Conservation (phyloP, 495 filamentous ascomycete genomes). For the Aspergillus conjunctus region DNA sequence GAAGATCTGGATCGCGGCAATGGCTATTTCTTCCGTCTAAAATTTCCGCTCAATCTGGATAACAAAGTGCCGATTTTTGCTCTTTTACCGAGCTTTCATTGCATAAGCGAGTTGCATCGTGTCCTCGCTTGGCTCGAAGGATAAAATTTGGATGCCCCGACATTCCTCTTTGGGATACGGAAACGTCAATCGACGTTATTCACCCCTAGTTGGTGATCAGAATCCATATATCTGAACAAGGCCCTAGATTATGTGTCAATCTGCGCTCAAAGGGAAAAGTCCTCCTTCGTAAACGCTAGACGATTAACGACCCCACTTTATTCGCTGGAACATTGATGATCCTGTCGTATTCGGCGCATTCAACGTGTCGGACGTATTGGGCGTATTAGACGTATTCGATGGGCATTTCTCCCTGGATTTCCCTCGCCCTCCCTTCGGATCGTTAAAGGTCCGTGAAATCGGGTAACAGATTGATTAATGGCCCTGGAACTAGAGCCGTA, state of each 20-base stretch:
- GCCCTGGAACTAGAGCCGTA: too few species aligned
- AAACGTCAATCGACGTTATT: neutral
- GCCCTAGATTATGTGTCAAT: neutral
- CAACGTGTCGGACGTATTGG: neutral
- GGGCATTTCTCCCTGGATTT: too few species aligned
- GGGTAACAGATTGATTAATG: too few species aligned
- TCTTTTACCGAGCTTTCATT: neutral
- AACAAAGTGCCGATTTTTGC: neutral
- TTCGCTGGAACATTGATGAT: neutral
- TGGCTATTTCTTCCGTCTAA: neutral
- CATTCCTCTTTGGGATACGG: conserved; percentile 3
- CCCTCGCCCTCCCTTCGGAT: too few species aligned
- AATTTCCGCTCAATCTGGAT: neutral
- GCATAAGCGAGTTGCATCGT: neutral
- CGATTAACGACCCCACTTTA: too few species aligned
- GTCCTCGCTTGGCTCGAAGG: neutral
- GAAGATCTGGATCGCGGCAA: neutral
- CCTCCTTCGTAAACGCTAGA: too few species aligned
- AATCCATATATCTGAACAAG: neutral
- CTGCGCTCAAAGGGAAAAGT: too few species aligned
- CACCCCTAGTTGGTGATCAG: neutral
- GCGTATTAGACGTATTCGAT: too few species aligned
- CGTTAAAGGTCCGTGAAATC: too few species aligned
- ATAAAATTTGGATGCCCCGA: conserved; percentile 1
- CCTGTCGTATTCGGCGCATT: neutral